A percentile compares a stretch with the other conserved stretches of the same genome.
Evolutionary conservation across 257 asterid species (phyloP).

Genomic region (Solanum bukasovii): DNA sequence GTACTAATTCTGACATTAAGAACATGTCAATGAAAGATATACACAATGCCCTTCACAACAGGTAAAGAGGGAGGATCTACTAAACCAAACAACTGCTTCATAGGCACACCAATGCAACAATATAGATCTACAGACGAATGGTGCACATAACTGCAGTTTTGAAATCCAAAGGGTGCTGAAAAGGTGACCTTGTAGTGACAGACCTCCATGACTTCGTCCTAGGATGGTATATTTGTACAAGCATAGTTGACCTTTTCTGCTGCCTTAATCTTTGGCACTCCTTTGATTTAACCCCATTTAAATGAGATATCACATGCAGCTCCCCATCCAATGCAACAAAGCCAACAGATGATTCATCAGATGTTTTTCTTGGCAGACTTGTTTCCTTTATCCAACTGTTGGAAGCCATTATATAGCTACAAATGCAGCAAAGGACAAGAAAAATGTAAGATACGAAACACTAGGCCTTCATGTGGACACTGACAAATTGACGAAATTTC

Average conservation of each 20-base stretch:
- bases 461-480: neutral
- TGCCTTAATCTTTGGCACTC: conserved; percentile 35
- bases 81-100: neutral
- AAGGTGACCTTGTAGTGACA: conserved; percentile 48
- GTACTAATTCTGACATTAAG: neutral
- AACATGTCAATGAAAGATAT: neutral
- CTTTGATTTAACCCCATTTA: conserved; percentile 19
- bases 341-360: conserved; percentile 55
- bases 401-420: conserved; percentile 47
- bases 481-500: neutral
- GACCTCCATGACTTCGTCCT: conserved; percentile 60
- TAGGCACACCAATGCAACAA: neutral
- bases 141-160: conserved; percentile 67
- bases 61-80: neutral
- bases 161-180: conserved; percentile 49
- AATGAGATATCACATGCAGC: conserved; percentile 46
- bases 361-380: conserved; percentile 46
- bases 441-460: neutral
- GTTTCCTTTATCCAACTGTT: conserved; percentile 72
- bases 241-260: conserved; percentile 51
- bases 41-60: neutral
- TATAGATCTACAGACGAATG: conserved; percentile 39
- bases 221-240: conserved; percentile 69
- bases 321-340: conserved; percentile 64
- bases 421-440: neutral